Evolutionary conservation across 441 rosid genomes (phyloP).

Genomic region (Biscutella laevigata): DNA sequence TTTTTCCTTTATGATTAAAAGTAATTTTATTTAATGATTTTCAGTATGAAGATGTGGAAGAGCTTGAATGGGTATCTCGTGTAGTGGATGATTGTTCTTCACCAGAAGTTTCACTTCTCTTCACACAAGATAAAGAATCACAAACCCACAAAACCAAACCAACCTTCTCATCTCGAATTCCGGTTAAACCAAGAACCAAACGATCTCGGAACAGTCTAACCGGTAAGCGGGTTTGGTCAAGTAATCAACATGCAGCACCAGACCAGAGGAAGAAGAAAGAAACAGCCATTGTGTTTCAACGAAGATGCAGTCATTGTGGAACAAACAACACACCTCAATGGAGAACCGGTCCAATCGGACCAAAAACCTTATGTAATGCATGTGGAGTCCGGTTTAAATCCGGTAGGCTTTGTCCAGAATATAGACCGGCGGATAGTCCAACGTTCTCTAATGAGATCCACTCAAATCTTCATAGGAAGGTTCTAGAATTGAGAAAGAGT

Average conservation of each 20-base stretch:
- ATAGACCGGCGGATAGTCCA: slow-evolving; percentile 92
- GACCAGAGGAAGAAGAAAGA: slow-evolving; percentile 32
- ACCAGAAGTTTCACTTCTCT: slow-evolving; percentile 29
- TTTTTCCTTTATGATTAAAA: not conserved
- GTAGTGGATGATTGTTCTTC: slow-evolving; percentile 79
- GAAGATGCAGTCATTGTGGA: slow-evolving; percentile 91
- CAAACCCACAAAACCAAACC: slow-evolving; percentile 21
- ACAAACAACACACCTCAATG: slow-evolving; percentile 94
- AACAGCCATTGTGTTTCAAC: slow-evolving; percentile 20
- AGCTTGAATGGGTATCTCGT: slow-evolving; percentile 88
- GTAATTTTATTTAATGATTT: not conserved
- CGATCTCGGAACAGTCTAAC: slow-evolving; percentile 38
- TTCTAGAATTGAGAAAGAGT: slow-evolving; percentile 74
- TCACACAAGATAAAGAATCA: too few species aligned
- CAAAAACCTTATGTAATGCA: slow-evolving; percentile 86
- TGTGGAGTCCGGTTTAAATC: slow-evolving; percentile 93
- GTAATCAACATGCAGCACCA: slow-evolving; percentile 29
- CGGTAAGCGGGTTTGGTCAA: slow-evolving; percentile 53
- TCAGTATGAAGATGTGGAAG: slow-evolving; percentile 65
- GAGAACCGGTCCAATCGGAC: slow-evolving; percentile 91
- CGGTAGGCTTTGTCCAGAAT: slow-evolving; percentile 79
- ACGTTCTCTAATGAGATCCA: slow-evolving; percentile 70
- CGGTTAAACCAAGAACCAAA: slow-evolving; percentile 79
- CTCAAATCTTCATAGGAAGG: slow-evolving; percentile 87
- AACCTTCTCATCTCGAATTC: slow-evolving; percentile 44